Conservation (phyloP, 352 stramenopile genomes). For the Labyrinthula sp. region DNA sequence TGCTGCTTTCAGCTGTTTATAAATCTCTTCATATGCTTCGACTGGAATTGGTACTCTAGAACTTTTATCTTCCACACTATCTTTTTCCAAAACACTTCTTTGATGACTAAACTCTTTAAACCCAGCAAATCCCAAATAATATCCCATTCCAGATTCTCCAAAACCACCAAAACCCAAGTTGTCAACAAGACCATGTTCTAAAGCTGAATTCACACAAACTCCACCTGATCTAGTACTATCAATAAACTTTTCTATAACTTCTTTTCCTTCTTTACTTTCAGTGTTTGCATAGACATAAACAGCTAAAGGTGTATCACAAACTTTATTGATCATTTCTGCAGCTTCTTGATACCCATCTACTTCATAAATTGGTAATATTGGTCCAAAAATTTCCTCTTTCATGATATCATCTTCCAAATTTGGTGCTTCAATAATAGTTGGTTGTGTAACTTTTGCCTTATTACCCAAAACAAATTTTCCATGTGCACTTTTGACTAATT, state of each 20-base stretch:
- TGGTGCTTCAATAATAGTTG: slow-evolving; percentile 48
- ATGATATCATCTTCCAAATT: slow-evolving; percentile 42
- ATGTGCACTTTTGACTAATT: slow-evolving; percentile 40
- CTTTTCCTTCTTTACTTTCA: too few species aligned
- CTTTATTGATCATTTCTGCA: slow-evolving; percentile 37
- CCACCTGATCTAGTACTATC: slow-evolving; percentile 32
- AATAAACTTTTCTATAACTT: slow-evolving; percentile 39
- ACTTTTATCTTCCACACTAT: slow-evolving; percentile 1
- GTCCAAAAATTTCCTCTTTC: slow-evolving; percentile 83
- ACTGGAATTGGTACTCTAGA: too few species aligned
- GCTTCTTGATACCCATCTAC: slow-evolving; percentile 39
- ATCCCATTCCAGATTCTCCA: slow-evolving; percentile 50
- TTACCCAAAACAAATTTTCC: slow-evolving; percentile 44
- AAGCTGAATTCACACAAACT: slow-evolving; percentile 33
- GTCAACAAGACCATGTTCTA: slow-evolving; percentile 31
- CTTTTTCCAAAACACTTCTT: slow-evolving; percentile 11
- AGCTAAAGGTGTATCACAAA: slow-evolving; percentile 51
- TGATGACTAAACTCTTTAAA: slow-evolving; percentile 33
- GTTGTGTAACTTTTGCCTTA: too few species aligned
- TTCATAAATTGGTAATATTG: slow-evolving; percentile 63
- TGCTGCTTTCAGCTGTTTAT: too few species aligned
- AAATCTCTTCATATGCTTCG: too few species aligned
- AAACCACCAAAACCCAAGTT: slow-evolving; percentile 53
- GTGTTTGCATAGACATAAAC: slow-evolving; percentile 63
- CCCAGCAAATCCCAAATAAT: slow-evolving; percentile 45